phyloP scores from a whole-genome alignment of 306 rosid genomes.

The Lablab purpureus region DNA sequence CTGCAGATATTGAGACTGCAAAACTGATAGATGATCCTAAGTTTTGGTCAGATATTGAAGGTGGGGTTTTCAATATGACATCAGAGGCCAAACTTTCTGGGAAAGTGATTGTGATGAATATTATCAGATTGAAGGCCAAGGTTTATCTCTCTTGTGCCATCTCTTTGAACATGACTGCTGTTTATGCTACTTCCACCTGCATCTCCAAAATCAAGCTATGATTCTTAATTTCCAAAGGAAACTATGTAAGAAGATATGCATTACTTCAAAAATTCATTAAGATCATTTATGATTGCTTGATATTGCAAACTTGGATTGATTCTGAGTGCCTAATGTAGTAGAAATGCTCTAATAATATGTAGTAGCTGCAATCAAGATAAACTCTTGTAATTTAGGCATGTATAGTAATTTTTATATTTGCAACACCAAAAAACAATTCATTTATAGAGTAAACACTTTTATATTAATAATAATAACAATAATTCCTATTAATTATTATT shows the following conservation, averaged over 20 bases:
- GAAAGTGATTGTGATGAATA: constrained; percentile 49
- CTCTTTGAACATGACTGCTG: constrained; percentile 26
- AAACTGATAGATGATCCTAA: neutral
- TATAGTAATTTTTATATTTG: too few relatives aligned
- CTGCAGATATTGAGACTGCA: constrained; percentile 25
- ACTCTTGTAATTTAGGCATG: too few relatives aligned
- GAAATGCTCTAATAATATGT: too few relatives aligned
- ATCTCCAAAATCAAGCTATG: constrained; percentile 51
- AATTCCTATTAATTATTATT: too few relatives aligned
- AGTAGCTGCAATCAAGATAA: too few relatives aligned
- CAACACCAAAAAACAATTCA: too few relatives aligned
- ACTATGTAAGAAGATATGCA: neutral
- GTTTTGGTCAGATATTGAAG: constrained; percentile 20
- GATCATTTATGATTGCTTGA: too few relatives aligned
- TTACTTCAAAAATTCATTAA: too few relatives aligned
- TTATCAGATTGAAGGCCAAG: constrained; percentile 53
- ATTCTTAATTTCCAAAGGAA: neutral
- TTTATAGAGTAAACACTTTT: too few relatives aligned
- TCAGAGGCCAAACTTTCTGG: constrained; percentile 50
- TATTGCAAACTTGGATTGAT: too few relatives aligned
- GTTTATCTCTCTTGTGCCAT: constrained; percentile 50
- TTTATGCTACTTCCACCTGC: constrained; percentile 47
- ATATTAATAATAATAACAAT: too few relatives aligned
- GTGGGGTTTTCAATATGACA: constrained; percentile 50
- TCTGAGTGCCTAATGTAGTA: too few relatives aligned